Evolutionary conservation across 208 protist species (phyloP).

Genomic region (Trichomonas gallinae): DNA sequence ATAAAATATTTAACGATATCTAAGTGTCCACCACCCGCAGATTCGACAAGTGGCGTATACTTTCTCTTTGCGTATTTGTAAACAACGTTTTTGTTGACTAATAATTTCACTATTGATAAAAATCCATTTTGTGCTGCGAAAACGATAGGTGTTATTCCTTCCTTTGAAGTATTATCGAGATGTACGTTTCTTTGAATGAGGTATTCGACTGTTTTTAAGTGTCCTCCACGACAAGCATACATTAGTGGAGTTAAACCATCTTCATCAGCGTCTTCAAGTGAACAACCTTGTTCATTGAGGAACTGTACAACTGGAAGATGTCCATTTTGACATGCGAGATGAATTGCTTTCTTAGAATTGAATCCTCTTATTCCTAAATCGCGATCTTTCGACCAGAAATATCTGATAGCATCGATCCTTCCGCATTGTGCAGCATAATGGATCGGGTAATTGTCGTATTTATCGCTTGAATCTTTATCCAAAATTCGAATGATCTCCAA

Average conservation of each 20-base stretch:
- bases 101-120: not conserved
- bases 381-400: not conserved
- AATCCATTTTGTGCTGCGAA: not conserved
- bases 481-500: not conserved
- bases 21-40: not conserved
- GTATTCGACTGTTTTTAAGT: not conserved
- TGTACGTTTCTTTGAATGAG: not conserved
- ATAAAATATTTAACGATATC: constrained; percentile 2
- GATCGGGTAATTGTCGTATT: not conserved
- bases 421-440: not conserved
- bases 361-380: not conserved
- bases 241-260: not conserved
- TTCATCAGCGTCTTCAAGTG: not conserved
- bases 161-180: not conserved
- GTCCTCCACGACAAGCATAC: not conserved
- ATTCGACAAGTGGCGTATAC: not conserved
- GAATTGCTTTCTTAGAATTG: not conserved
- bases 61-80: not conserved
- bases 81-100: not conserved
- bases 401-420: not conserved
- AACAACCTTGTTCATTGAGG: not conserved
- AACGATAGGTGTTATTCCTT: not conserved
- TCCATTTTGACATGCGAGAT: not conserved
- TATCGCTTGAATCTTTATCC: not conserved
- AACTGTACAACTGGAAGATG: not conserved